Evolutionary conservation across 1,284 basidiomycete species (phyloP), one percentile per base, ranked within the genome.

Genomic region (Exobasidium cylindrosporum): DNA sequence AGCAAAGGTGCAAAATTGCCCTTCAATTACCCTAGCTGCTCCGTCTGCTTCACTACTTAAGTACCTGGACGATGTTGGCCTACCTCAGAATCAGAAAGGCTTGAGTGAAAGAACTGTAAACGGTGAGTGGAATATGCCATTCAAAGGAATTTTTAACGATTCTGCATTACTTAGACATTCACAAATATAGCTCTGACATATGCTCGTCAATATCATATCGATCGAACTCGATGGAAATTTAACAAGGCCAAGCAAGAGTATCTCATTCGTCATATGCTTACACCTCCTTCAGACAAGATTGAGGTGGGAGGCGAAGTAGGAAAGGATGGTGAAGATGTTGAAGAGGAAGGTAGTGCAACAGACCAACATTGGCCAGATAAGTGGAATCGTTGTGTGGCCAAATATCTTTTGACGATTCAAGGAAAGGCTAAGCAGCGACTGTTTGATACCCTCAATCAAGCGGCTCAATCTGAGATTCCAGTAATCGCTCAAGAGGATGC

Each of bases 191-290:
- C 65, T 11, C 57, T 67, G 30, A 61, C 47, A 21, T 67, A 67
- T 49, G 62, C 65, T 5, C 62, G 58, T 30, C 26, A 45, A 7
- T 67, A 62, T 52, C 21, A 57, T 3, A 14, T 29, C 4, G 63
- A 64, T 45, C 43, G 49, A n/a, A 7, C 13, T 1, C 40, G 52
- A n/a, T 67, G 65, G 65, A 67, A 67, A 29, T 67, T 67, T 46
- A 58, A 60, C n/a, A 67, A 67, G 56, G 63, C 63, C n/a, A 56
- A 59, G 4, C 65, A 67, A 52, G 61, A 61, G 32, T 64, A 63
- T 59, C 59, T 67, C 11, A 30, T 65, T 4, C 54, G 65, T 2
- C 63, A 67, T 30, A 47, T 59, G n/a, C 57, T 67, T 1, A 64
- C 58, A 54, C 21, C n/a, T 21, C 32, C 31, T 43, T 4, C 32